A percentile compares a stretch with the other conserved stretches of the same genome.
These are phyloP conservation scores for Tylopilus vinaceipallidus DNA, from an alignment of 768 basidiomycete genomes.

Conservation along the genomic window DNA sequence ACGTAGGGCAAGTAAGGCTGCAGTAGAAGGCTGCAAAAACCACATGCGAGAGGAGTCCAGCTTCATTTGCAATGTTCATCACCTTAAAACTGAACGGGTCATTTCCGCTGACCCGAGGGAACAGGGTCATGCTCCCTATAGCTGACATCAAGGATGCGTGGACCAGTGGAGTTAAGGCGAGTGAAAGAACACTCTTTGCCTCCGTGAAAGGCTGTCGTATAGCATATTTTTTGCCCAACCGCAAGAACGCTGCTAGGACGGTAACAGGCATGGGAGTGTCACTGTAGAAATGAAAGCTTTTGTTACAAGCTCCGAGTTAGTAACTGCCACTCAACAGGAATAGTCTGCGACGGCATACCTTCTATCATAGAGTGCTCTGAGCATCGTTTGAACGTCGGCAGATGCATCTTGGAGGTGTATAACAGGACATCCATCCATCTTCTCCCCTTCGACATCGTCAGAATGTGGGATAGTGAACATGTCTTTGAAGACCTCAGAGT, in stretches of 20 bases:
- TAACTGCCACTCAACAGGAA: background rate
- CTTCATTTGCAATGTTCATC: conserved; percentile 10
- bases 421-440: conserved; percentile 20
- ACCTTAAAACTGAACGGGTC: conserved; percentile 10
- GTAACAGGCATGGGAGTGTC: conserved; percentile 5
- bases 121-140: background rate
- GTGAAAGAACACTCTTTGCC: background rate
- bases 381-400: conserved; percentile 11
- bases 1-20: conserved; percentile 6
- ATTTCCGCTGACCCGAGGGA: background rate
- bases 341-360: no score
- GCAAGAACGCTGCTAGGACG: conserved; percentile 7
- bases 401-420: conserved; percentile 11
- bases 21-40: background rate
- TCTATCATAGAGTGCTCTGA: conserved; percentile 19
- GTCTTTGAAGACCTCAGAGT: conserved; percentile 31
- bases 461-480: conserved; percentile 22
- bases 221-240: conserved; percentile 12
- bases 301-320: no score
- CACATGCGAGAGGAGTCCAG: background rate
- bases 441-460: background rate
- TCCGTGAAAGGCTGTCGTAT: conserved; percentile 8
- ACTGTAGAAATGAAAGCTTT: conserved; percentile 4
- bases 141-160: background rate
- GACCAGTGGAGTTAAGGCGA: background rate